Evolutionary conservation across 805 yeast species (phyloP), one percentile per base, ranked within the genome.

Genomic region (Naumovozyma dairenensis): DNA sequence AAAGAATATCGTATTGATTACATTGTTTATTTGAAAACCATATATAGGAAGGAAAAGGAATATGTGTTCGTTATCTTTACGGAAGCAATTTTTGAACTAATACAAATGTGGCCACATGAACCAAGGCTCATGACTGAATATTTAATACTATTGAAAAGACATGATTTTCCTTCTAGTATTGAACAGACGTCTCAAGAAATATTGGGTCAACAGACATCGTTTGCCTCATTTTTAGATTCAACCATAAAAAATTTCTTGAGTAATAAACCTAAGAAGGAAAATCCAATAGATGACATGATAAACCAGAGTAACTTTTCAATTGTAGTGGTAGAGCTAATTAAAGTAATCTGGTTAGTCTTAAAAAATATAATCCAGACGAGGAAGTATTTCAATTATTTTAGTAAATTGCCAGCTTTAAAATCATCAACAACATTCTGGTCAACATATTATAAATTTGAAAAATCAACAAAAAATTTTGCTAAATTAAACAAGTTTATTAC

Each of bases 361-460:
- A 57, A 53, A 30, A 55, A 60, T 25, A 49, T 44, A 5, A 32
- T 53, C 29, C 57, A 60, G 31, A 57, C 58, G 1, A 57, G 59
- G 34, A 57, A 56, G 39, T 37, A 46, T 17, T 43, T 62, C 18
- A 49, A 45, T 16, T 39, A 36, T 14, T 60, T 49, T 35, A 38
- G 55, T 14, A 54, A 45, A 16, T 33, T 41, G 16, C 44, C 46
- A 5, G 31, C 40, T 8, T 46, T 77, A 10, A 55, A 55, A 28
- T 46, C 57, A 5, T 68, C 74, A 1, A 53, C 55, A 4, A 45
- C 63, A 15, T 80, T 76, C 44, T 80, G 86, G 86, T 48, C 55
- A 8, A 65, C 67, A 25, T 74, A 59, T 39, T 66, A 78, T 39
- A 69, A 71, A 30, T 74, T 69, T 45, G 80, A 77, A 40, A 65